phyloP scores from a whole-genome alignment of 352 stramenopile species.

The Pythium periplocum region DNA sequence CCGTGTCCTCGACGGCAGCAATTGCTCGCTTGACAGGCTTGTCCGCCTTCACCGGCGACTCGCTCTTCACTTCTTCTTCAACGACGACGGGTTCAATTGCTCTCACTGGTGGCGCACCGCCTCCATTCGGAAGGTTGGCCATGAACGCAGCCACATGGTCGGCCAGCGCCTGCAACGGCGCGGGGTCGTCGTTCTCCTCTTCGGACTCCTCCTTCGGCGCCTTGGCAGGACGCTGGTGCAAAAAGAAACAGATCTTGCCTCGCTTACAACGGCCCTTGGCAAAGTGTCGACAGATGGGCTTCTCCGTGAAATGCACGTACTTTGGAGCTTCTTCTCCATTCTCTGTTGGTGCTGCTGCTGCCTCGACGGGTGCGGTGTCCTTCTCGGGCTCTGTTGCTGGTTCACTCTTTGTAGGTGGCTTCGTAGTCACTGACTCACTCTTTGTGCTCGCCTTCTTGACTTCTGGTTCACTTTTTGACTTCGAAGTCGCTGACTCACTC shows the following conservation, averaged over 20 bases:
- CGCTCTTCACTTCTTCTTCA: background rate
- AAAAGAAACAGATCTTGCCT: constrained; percentile 29
- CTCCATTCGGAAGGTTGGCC: constrained; percentile 15
- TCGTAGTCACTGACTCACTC: constrained; percentile 3
- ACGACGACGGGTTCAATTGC: constrained; percentile 4
- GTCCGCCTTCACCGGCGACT: constrained; percentile 2
- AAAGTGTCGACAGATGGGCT: constrained; percentile 22
- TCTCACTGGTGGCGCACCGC: constrained; percentile 6
- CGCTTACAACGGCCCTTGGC: constrained; percentile 26
- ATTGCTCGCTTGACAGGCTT: background rate
- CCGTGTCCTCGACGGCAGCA: constrained; percentile 7
- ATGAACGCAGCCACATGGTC: constrained; percentile 38
- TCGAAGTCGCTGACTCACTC: background rate
- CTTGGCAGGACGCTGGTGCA: constrained; percentile 19
- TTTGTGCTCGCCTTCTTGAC: constrained; percentile 7
- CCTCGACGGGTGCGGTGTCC: constrained; percentile 27
- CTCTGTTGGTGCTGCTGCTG: constrained; percentile 20
- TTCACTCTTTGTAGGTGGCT: constrained; percentile 1
- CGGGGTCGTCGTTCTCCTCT: constrained; percentile 16
- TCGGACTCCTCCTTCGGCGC: constrained; percentile 14
- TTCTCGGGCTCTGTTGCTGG: constrained; percentile 6
- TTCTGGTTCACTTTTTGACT: background rate
- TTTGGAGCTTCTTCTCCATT: constrained; percentile 10
- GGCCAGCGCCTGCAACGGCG: constrained; percentile 20
- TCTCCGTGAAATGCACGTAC: constrained; percentile 12